Conservation (phyloP, 75 land plant genomes). For the Azolla pinnata region DNA sequence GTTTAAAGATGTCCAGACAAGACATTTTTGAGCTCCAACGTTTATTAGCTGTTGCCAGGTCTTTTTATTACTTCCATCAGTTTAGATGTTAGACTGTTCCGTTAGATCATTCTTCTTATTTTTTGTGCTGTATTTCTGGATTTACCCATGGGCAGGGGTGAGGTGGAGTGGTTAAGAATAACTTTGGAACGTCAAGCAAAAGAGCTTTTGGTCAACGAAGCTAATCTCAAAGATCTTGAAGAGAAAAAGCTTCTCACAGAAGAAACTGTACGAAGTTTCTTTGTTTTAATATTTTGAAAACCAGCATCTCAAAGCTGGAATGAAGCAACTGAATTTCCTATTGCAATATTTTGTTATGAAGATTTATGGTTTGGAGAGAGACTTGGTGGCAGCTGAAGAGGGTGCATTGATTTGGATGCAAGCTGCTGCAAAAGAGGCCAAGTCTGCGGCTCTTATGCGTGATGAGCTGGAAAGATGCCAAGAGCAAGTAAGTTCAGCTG, state of each 20-base stretch:
- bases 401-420: slow-evolving; percentile 78
- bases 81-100: background rate
- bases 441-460: slow-evolving; percentile 60
- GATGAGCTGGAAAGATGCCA: slow-evolving; percentile 40
- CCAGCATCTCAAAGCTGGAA: background rate
- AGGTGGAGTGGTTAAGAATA: slow-evolving; percentile 45
- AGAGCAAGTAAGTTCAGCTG: slow-evolving; percentile 3
- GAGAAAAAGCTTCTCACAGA: slow-evolving; percentile 52
- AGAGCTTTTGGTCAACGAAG: slow-evolving; percentile 45
- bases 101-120: background rate
- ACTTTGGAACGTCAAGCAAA: slow-evolving; percentile 53
- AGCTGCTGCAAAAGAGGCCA: slow-evolving; percentile 93
- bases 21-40: slow-evolving; percentile 58
- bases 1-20: slow-evolving; percentile 53
- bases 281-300: background rate
- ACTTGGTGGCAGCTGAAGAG: slow-evolving; percentile 85
- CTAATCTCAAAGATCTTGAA: slow-evolving; percentile 63
- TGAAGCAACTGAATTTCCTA: background rate
- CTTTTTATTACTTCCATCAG: background rate
- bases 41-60: slow-evolving; percentile 57
- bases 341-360: slow-evolving; percentile 13
- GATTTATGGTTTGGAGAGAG: slow-evolving; percentile 86
- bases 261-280: slow-evolving; percentile 43
- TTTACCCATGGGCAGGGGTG: slow-evolving; percentile 88
- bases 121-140: too few species aligned